These are phyloP conservation scores for Colletotrichum phormii DNA, from an alignment of 2,329 filamentous ascomycete species.

Conservation along the genomic window DNA sequence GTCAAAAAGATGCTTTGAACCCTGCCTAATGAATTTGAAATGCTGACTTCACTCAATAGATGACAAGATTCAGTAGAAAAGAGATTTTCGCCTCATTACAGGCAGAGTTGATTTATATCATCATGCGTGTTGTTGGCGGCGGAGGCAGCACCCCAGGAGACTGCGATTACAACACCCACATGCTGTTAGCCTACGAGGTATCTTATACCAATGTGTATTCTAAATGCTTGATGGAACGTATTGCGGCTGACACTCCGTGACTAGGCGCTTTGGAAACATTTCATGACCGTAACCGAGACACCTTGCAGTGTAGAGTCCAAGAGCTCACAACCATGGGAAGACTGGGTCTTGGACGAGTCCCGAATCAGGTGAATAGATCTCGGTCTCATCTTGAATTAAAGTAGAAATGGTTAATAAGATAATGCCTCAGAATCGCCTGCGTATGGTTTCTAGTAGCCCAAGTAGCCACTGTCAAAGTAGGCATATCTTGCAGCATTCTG, in stretches of 20 bases:
- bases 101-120: constrained; percentile 31
- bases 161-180: constrained; percentile 11
- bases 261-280: constrained; percentile 11
- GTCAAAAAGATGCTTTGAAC: background rate
- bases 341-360: constrained; percentile 29
- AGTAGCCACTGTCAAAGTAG: constrained; percentile 12
- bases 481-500: constrained; percentile 6
- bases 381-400: too few species aligned
- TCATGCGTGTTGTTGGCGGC: constrained; percentile 29
- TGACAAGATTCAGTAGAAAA: background rate
- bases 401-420: background rate
- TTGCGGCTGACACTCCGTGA: background rate
- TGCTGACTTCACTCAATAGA: background rate
- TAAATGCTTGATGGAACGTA: too few species aligned
- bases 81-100: constrained; percentile 27
- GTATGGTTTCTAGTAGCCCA: constrained; percentile 30
- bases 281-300: background rate
- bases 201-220: background rate
- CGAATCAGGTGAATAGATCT: constrained; percentile 7
- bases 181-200: constrained; percentile 28
- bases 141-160: background rate
- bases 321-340: background rate
- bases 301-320: background rate
- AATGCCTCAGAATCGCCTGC: background rate
- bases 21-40: background rate